These are phyloP conservation scores for Colletotrichum tropicicola DNA, from an alignment of 2,329 filamentous ascomycete species.

Conservation along the genomic window DNA sequence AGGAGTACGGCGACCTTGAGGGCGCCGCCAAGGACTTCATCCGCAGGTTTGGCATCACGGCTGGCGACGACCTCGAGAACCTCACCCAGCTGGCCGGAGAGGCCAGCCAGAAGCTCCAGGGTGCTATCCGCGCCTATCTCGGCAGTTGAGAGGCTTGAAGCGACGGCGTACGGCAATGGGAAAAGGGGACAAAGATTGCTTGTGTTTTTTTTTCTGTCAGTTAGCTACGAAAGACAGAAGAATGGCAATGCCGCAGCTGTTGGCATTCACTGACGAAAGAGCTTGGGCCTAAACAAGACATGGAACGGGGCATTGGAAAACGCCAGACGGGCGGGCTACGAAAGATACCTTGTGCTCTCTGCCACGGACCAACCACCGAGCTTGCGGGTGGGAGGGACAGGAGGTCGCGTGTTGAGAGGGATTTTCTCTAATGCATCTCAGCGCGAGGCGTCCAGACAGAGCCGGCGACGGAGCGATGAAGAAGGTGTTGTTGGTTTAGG, in stretches of 20 bases:
- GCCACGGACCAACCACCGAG: background rate
- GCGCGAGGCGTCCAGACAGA: slow-evolving; percentile 12
- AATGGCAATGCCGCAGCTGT: background rate
- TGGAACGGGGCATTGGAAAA: slow-evolving; percentile 3
- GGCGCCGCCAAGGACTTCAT: slow-evolving; percentile 96
- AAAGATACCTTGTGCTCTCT: slow-evolving; percentile 17
- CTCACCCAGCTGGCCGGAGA: slow-evolving; percentile 84
- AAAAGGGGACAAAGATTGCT: background rate
- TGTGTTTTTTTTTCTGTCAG: background rate
- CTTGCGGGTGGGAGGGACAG: slow-evolving; percentile 6
- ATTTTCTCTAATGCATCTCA: slow-evolving; percentile 1
- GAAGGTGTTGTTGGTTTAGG: slow-evolving; percentile 19
- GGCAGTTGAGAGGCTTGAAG: slow-evolving; percentile 55
- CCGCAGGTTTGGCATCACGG: slow-evolving; percentile 92
- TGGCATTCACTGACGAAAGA: background rate
- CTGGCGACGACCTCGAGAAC: slow-evolving; percentile 95
- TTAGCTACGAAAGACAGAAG: slow-evolving; percentile 11
- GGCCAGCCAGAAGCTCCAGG: slow-evolving; percentile 85
- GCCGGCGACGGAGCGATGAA: slow-evolving; percentile 25
- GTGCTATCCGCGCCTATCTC: slow-evolving; percentile 72
- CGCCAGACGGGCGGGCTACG: background rate
- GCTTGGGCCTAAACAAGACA: background rate
- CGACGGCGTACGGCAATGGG: background rate
- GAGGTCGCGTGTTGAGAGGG: background rate
- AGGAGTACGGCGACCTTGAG: slow-evolving; percentile 92